Conservation (phyloP, 2,329 filamentous ascomycete species). For the Verticillium longisporum region DNA sequence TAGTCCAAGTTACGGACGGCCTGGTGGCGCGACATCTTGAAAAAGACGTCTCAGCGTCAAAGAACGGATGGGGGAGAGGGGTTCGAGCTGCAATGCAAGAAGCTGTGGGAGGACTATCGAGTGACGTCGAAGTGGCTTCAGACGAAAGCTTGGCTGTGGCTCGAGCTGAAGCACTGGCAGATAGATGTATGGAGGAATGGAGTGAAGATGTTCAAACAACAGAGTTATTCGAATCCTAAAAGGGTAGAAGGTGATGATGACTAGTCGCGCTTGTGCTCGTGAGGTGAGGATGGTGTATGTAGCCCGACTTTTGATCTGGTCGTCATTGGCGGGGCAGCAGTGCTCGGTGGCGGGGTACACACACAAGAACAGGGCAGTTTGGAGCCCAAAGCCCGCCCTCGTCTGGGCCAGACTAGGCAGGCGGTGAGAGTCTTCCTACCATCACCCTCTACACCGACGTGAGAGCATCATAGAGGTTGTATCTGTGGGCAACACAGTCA, state of each 20-base stretch:
- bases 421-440: background rate
- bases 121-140: background rate
- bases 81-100: background rate
- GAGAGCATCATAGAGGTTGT: background rate
- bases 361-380: background rate
- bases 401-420: background rate
- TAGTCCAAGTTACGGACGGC: constrained; percentile 42
- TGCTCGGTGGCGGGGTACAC: background rate
- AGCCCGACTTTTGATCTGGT: background rate
- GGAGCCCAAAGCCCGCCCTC: background rate
- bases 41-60: background rate
- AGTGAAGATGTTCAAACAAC: background rate
- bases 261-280: background rate
- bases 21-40: constrained; percentile 39
- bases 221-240: background rate
- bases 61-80: background rate
- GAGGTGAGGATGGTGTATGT: background rate
- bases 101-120: background rate
- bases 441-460: background rate
- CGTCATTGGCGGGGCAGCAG: background rate
- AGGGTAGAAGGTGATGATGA: background rate
- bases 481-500: too few relatives aligned
- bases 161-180: background rate
- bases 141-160: background rate
- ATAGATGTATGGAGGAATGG: background rate